Evolutionary conservation across 2,329 filamentous ascomycete species (phyloP), one percentile per base, ranked within the genome.

Genomic region (Calycina herbarum): DNA sequence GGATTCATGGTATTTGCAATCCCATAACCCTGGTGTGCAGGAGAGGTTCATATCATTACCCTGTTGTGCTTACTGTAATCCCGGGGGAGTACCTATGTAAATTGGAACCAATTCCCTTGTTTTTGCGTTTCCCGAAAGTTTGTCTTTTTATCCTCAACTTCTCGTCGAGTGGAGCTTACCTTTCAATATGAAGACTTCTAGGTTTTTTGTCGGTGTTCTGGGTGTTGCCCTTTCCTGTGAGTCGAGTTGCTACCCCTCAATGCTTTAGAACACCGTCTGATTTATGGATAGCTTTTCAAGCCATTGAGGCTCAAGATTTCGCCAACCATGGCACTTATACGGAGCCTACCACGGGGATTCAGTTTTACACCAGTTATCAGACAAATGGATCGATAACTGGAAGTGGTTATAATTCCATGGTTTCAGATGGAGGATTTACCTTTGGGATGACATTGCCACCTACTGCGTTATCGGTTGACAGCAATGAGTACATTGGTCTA

Each of bases 401-500:
- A 15, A 71, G 70, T 67, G 73, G 72, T 64, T 70, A 73, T 33
- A 74, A 75, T 29, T 73, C 71, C 4, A 59, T 62, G 6, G 70
- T 70, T 38, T 71, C 72, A 24, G 57, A 61, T 57, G 82, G 81
- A 62, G 81, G 81, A 33, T 79, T 84, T 62, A 82, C 80, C 40
- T 85, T 84, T 60, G 86, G 86, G 71, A 71, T 88, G 62, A 82
- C 82, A 1, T 77, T 88, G 15, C 86, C 86, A 5, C 70, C 75
- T 17, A 76, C 82, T 72, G 83, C 83, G 1, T 67, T 82, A 57
- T 80, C 77, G 0, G 79, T 74, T 24, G 80, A 82, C 63, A 79
- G 81, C 4, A 80, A 77, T 57, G 86, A 89, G 73, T 88, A 86
- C 70, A 84, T 89, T 66, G 86, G 86, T 42, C 80, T 85, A 57